Evolutionary conservation across 768 basidiomycete genomes (phyloP).

Genomic region (Tulasnella sp.): DNA sequence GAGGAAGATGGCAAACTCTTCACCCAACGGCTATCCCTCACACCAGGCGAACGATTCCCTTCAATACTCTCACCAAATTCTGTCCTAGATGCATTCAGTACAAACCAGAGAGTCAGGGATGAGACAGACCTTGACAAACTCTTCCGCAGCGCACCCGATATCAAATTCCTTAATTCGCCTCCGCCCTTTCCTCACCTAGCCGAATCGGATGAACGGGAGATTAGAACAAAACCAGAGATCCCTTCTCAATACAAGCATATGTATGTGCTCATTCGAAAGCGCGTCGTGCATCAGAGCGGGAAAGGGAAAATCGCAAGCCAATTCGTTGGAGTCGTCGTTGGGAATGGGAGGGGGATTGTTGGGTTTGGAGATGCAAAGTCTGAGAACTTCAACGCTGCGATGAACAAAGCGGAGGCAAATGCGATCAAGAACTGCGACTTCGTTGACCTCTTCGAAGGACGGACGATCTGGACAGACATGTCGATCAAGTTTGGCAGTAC

Average conservation of each 20-base stretch:
- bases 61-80: not conserved
- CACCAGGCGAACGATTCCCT: not conserved
- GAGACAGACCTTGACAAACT: not conserved
- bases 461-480: slow-evolving; percentile 93
- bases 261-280: slow-evolving; percentile 36
- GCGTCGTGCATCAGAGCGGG: slow-evolving; percentile 80
- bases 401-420: slow-evolving; percentile 45
- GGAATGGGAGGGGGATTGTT: slow-evolving; percentile 73
- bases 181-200: not conserved
- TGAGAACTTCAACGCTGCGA: slow-evolving; percentile 38
- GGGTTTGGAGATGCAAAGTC: slow-evolving; percentile 72
- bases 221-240: not conserved
- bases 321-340: slow-evolving; percentile 57
- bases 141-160: not conserved
- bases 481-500: slow-evolving; percentile 76
- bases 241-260: slow-evolving; percentile 21
- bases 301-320: slow-evolving; percentile 76
- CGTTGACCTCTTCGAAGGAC: slow-evolving; percentile 85
- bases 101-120: not conserved
- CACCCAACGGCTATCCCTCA: not conserved
- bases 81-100: slow-evolving; percentile 2
- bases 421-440: slow-evolving; percentile 85
- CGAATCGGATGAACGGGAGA: not conserved
- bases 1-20: not conserved
- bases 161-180: slow-evolving; percentile 6